Base-by-base conservation (phyloP, 148 eudicot species). In the Nyssa sinensis region DNA sequence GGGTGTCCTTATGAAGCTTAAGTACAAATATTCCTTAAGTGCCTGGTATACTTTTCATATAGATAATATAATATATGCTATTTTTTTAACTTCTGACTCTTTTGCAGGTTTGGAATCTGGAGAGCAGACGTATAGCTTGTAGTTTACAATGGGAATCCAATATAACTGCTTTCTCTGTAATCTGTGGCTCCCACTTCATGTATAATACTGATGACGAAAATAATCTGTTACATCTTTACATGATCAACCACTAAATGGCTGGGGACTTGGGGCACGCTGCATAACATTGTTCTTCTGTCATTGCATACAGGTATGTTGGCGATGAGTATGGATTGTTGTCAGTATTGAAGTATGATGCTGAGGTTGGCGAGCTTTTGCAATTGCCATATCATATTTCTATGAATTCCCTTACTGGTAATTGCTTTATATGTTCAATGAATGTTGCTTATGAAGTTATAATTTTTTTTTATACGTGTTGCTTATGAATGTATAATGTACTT, bases 161-260 rank as follows among this genome's bases (percentile, higher is more conserved):
- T 71, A 76, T 84, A 62, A 84, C 87, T 67, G 81, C 84, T 59
- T 81, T 84, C 74, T 81, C 87, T 75, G 84, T 84, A 69, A 81
- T 84, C 81, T 58, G 70, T 60, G 87, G 84, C 75, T 81, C 87
- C 80, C 61, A 70, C 34, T 81, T 81, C 81, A 84, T 84, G 87
- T 84, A 80, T 55, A 66, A 70, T 64, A 71, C 74, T 72, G 70
- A 44, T 70, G 71, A 57, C 44, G 37, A 71, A 65, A 28, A 31
- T 23, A 58, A 4, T 58, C 28, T 71, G 23, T 35, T 70, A 55
- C 34, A 69, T 27, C 60, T 47, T 35, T 29, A 63, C 62, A 62
- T 29, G n/a, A 0, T 66, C 39, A 70, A n/a, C 21, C n/a, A n/a
- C 69, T 57, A 44, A 4, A 3, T 58, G 64, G 55, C 67, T 78